phyloP scores from a whole-genome alignment of 208 protist species.

The Trypanosoma caninum region DNA sequence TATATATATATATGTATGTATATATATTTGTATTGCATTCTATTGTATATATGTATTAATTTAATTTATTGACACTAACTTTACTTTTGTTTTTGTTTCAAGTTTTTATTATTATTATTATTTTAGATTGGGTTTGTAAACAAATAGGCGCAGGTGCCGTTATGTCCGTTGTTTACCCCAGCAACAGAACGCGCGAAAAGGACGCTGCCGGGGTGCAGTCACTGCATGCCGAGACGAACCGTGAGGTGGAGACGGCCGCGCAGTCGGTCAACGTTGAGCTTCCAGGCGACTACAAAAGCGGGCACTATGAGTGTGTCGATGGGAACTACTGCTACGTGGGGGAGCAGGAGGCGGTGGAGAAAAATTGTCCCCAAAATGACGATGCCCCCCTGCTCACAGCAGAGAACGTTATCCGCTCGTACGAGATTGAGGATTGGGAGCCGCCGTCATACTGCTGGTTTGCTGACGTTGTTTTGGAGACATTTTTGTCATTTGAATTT shows the following conservation, averaged over 20 bases:
- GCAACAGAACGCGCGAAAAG: constrained; percentile 20
- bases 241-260: constrained; percentile 22
- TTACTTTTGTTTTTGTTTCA: constrained; percentile 6
- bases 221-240: constrained; percentile 20
- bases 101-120: too few relatives aligned
- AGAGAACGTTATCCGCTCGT: constrained; percentile 48
- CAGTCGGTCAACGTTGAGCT: constrained; percentile 54
- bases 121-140: too few relatives aligned
- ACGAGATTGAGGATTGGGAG: constrained; percentile 77
- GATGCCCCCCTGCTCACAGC: constrained; percentile 22
- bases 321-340: constrained; percentile 77
- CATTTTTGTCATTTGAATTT: constrained; percentile 69
- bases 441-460: constrained; percentile 69
- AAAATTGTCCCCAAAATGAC: constrained; percentile 23
- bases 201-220: not conserved
- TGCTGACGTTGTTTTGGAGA: constrained; percentile 70
- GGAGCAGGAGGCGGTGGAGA: constrained; percentile 24
- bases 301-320: constrained; percentile 74
- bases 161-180: not conserved
- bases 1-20: not conserved
- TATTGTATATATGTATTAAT: not conserved
- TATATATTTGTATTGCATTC: too few relatives aligned
- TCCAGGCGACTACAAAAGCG: constrained; percentile 46
- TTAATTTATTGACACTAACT: not conserved
- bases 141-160: too few relatives aligned